Conservation (phyloP, 2,329 filamentous ascomycete species). For the Phaeoacremonium minimum region DNA sequence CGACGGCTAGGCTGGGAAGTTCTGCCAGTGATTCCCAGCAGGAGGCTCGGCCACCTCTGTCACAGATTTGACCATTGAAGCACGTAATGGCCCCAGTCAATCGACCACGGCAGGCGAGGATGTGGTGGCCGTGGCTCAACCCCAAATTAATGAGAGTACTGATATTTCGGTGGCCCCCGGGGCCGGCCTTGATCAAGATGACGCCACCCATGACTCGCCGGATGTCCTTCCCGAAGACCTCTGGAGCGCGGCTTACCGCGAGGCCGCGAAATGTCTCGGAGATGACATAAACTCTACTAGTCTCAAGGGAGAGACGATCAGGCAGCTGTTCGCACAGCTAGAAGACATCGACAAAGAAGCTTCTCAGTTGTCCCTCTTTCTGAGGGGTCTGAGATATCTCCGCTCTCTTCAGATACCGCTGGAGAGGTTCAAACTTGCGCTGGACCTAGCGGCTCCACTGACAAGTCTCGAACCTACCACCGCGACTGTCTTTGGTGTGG, state of each 20-base stretch:
- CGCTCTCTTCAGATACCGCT: not conserved
- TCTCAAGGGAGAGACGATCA: slow-evolving; percentile 17
- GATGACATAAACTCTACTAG: slow-evolving; percentile 17
- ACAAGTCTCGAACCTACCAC: slow-evolving; percentile 17
- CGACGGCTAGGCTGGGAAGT: not conserved
- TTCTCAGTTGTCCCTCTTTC: slow-evolving; percentile 15
- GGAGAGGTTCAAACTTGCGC: slow-evolving; percentile 9
- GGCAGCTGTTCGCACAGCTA: slow-evolving; percentile 17
- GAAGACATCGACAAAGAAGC: slow-evolving; percentile 15
- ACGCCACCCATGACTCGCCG: no score
- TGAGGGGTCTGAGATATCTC: slow-evolving; percentile 9
- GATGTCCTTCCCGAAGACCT: no score
- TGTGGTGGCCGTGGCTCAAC: no score
- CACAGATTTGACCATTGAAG: no score
- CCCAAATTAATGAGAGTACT: no score
- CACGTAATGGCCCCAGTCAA: no score
- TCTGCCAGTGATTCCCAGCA: no score
- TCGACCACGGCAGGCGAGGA: no score
- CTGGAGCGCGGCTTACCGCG: slow-evolving; percentile 21
- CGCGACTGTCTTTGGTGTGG: slow-evolving; percentile 16
- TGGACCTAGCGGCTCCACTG: slow-evolving; percentile 11
- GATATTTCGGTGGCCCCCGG: no score
- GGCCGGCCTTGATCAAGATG: no score
- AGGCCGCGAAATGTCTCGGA: slow-evolving; percentile 18
- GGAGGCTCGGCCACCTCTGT: no score